Conservation (phyloP, 1,139 yeast species). For the Meyerozyma carpophila region DNA sequence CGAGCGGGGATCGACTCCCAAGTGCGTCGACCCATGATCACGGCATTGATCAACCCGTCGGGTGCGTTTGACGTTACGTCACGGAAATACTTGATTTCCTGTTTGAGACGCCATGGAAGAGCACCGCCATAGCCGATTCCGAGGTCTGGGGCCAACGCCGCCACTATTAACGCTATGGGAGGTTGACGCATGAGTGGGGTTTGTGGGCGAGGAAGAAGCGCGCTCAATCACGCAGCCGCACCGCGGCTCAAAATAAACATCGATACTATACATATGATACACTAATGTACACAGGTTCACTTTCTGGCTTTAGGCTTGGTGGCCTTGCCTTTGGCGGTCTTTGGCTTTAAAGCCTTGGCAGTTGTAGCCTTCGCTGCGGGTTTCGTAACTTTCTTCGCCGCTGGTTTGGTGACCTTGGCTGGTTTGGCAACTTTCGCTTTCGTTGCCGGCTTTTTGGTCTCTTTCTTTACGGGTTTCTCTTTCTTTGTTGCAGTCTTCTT, state of each 20-base stretch:
- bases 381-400: not conserved
- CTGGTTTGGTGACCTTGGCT: not conserved
- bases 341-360: constrained; percentile 12
- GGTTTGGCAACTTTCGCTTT: constrained; percentile 9
- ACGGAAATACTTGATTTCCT: constrained; percentile 83
- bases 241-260: not conserved
- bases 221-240: no score
- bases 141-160: constrained; percentile 71
- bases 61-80: constrained; percentile 53
- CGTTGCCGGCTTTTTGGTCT: constrained; percentile 13
- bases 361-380: not conserved
- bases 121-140: constrained; percentile 84
- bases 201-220: not conserved
- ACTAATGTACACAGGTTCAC: constrained; percentile 1
- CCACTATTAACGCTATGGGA: constrained; percentile 66
- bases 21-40: constrained; percentile 93
- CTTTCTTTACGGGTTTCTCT: constrained; percentile 7
- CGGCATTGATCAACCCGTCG: constrained; percentile 54
- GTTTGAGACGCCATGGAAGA: constrained; percentile 82
- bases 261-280: not conserved
- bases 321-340: constrained; percentile 10
- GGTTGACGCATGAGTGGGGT: constrained; percentile 8
- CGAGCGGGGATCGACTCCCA: constrained; percentile 89
- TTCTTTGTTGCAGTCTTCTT: constrained; percentile 17
- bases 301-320: constrained; percentile 11